Base-by-base conservation (phyloP, 2,329 filamentous ascomycete species). In the Ceratocystis harringtonii region DNA sequence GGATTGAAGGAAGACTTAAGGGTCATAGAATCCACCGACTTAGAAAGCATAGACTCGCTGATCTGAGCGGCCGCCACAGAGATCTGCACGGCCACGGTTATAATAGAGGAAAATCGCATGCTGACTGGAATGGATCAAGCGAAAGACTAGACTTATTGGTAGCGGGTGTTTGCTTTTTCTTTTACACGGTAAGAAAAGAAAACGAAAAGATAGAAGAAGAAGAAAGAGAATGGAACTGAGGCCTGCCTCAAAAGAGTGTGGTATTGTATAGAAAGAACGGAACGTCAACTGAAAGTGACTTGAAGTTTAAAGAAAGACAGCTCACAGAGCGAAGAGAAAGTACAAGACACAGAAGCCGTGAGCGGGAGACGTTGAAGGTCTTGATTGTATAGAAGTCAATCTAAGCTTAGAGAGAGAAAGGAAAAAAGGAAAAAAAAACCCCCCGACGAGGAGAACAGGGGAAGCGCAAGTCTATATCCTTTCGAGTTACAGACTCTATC, bases 1-100 rank as follows among this genome's bases (percentile, higher is more conserved):
- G 82, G 81, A 70, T 82, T 79, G 73, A 84, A 84, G 43, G 75
- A 73, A 68, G 74, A 74, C 32, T 76, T 74, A n/a, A 85, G 76
- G 36, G 76, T 74, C 62, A 83, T 71, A 61, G 76, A 75, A 68
- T 81, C 72, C 66, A 74, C 73, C 58, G 73, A 71, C 65, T 70
- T 72, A 63, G 70, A 68, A 55, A 74, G 68, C 19, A 71, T 71
- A 41, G 68, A 70, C 15, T 66, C 65, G 6, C 52, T 55, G 12
- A 66, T 50, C 32, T 65, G 63, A 12, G 63, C 63, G 5, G 55
- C 30, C 19, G 63, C 44, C 19, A 60, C 36, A 15, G 55, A 45
- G n/a, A 65, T 25, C 55, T 65, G 63, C 43, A 65, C 30, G 12
- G 43, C 63, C 44, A 57, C 55, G 3, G 10, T 30, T 17, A 65